A percentile compares a stretch with the other conserved stretches of the same genome.
Evolutionary conservation across 83 land plant genomes (phyloP).

Genomic region (Larix sibirica): DNA sequence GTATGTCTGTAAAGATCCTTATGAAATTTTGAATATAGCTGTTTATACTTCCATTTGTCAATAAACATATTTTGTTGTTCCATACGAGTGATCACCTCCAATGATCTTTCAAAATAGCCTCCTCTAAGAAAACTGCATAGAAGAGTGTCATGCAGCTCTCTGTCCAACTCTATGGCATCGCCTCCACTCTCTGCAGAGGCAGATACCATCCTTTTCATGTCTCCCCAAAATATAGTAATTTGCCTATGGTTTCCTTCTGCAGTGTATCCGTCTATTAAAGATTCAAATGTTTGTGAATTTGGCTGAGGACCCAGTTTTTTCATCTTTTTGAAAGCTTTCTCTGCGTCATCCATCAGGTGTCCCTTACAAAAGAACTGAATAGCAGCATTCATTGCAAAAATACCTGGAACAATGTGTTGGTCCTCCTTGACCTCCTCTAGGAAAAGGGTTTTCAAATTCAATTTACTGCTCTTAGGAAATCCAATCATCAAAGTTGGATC

Average conservation of each 20-base stretch:
- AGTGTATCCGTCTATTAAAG: constrained; percentile 46
- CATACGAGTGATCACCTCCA: constrained; percentile 64
- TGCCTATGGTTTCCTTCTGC: constrained; percentile 44
- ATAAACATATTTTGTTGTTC: constrained; percentile 58
- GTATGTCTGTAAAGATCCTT: constrained; percentile 48
- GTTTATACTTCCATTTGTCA: constrained; percentile 62
- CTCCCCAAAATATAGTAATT: constrained; percentile 65
- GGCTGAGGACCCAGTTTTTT: constrained; percentile 31
- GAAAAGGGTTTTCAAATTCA: constrained; percentile 26
- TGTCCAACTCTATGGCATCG: constrained; percentile 55
- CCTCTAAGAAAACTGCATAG: constrained; percentile 66
- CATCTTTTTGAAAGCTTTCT: constrained; percentile 40
- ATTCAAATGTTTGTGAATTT: constrained; percentile 34
- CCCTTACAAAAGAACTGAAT: constrained; percentile 59
- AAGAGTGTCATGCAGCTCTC: constrained; percentile 62
- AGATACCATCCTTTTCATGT: constrained; percentile 39
- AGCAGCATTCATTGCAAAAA: constrained; percentile 47
- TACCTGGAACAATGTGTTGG: not conserved
- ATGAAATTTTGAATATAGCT: constrained; percentile 56
- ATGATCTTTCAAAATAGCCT: constrained; percentile 57
- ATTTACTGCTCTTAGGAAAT: not conserved
- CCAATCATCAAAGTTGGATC: not conserved
- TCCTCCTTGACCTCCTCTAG: constrained; percentile 26
- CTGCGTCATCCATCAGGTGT: constrained; percentile 65
- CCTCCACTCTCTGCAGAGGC: not conserved